Conservation (phyloP, 2,329 filamentous ascomycete species). For the Xylariomycetidae sp. region DNA sequence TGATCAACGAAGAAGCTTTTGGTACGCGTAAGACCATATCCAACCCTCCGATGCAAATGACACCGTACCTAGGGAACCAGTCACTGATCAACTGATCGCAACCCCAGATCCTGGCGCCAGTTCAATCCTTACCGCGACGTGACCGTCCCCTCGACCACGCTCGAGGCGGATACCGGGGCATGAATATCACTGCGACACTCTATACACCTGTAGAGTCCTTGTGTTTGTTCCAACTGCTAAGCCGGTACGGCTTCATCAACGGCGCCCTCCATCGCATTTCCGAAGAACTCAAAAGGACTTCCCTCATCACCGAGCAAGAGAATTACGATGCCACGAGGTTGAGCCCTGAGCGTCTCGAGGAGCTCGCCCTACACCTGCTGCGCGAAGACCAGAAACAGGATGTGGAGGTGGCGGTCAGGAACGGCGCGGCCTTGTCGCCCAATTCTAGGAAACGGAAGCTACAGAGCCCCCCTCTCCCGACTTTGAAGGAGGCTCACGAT, state of each 20-base stretch:
- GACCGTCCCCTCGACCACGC: slow-evolving; percentile 51
- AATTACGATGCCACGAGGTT: slow-evolving; percentile 71
- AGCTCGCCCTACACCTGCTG: slow-evolving; percentile 72
- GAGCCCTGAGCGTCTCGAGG: slow-evolving; percentile 71
- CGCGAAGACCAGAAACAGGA: slow-evolving; percentile 65
- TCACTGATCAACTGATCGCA: slow-evolving; percentile 17
- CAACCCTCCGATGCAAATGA: too few relatives aligned
- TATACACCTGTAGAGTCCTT: slow-evolving; percentile 86
- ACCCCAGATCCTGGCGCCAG: slow-evolving; percentile 47
- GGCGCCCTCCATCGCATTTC: slow-evolving; percentile 69
- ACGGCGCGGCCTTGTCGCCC: slow-evolving; percentile 45
- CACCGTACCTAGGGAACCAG: too few relatives aligned
- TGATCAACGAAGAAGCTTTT: slow-evolving; percentile 8
- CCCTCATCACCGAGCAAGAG: slow-evolving; percentile 63
- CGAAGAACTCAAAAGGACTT: slow-evolving; percentile 67
- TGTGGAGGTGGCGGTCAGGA: slow-evolving; percentile 32
- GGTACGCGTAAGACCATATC: slow-evolving; percentile 21
- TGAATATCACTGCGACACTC: slow-evolving; percentile 52
- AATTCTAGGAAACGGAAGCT: slow-evolving; percentile 72
- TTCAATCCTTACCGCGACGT: slow-evolving; percentile 48
- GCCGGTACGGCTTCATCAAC: slow-evolving; percentile 60
- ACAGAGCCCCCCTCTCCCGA: slow-evolving; percentile 57
- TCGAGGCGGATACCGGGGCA: slow-evolving; percentile 52
- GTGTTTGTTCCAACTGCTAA: slow-evolving; percentile 76
- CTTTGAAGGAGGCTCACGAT: slow-evolving; percentile 61